Evolutionary conservation across 108 stramenopile genomes (phyloP).

Genomic region (Mediolabrus comicus): DNA sequence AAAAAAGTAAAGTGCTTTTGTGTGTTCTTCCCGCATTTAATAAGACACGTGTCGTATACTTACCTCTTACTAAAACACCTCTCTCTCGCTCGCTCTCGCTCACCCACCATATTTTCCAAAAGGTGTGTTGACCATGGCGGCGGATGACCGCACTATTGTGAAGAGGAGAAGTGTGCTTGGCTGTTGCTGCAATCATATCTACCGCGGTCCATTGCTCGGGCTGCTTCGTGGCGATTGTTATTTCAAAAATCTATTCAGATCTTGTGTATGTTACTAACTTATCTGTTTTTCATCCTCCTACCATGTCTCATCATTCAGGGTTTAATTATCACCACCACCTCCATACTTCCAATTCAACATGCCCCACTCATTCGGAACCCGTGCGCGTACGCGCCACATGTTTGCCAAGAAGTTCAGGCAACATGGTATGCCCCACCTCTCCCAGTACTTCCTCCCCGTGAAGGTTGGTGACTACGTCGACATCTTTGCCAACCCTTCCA

Average conservation of each 20-base stretch:
- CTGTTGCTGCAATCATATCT: neutral
- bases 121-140: conserved; percentile 28
- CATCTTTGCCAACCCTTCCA: conserved; percentile 96
- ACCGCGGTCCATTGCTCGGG: too few species aligned
- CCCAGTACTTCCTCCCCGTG: conserved; percentile 86
- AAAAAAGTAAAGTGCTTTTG: too few species aligned
- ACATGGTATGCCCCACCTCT: conserved; percentile 88
- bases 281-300: neutral
- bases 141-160: neutral
- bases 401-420: conserved; percentile 97
- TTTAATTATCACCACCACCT: neutral
- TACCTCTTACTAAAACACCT: neutral
- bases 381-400: conserved; percentile 99
- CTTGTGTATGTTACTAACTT: neutral
- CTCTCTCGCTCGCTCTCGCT: neutral
- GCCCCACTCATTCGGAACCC: conserved; percentile 97
- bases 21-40: too few species aligned
- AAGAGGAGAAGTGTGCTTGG: neutral
- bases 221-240: too few species aligned
- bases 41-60: too few species aligned
- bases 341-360: conserved; percentile 60
- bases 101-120: neutral
- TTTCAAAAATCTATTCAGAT: neutral
- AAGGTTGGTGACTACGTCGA: conserved; percentile 99
- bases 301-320: neutral